A percentile compares a stretch with the other conserved stretches of the same genome.
Conservation (phyloP, 169 alveolate species). For the Cystoisospora suis region DNA sequence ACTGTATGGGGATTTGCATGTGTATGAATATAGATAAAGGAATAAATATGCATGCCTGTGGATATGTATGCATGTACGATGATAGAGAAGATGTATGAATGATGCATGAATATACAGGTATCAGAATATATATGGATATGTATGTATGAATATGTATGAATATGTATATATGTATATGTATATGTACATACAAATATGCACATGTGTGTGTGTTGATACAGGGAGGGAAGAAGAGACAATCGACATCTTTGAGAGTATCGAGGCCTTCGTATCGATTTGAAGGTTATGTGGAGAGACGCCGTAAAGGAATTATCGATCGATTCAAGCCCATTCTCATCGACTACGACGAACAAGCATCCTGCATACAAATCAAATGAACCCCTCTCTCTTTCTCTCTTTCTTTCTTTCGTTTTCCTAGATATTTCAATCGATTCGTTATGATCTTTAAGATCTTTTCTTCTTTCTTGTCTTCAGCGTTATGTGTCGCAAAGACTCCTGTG, state of each 20-base stretch:
- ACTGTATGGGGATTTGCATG: no score
- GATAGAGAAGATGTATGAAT: not conserved
- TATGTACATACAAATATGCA: not conserved
- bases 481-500: no score
- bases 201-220: not conserved
- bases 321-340: constrained; percentile 53
- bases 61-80: not conserved
- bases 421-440: not conserved
- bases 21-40: no score
- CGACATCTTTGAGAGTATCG: constrained; percentile 14
- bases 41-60: not conserved
- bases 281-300: constrained; percentile 32
- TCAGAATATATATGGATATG: not conserved
- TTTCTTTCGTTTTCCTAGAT: not conserved
- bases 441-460: not conserved
- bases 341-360: constrained; percentile 64
- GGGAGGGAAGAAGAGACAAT: not conserved
- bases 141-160: not conserved
- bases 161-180: constrained; percentile 3
- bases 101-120: not conserved
- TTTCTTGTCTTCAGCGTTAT: not conserved
- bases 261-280: constrained; percentile 49
- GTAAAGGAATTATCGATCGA: not conserved
- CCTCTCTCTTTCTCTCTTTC: not conserved
- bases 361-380: constrained; percentile 16